These are phyloP conservation scores for Ceratocystis diversiconidia DNA, from an alignment of 2,329 filamentous ascomycete species.

Conservation along the genomic window DNA sequence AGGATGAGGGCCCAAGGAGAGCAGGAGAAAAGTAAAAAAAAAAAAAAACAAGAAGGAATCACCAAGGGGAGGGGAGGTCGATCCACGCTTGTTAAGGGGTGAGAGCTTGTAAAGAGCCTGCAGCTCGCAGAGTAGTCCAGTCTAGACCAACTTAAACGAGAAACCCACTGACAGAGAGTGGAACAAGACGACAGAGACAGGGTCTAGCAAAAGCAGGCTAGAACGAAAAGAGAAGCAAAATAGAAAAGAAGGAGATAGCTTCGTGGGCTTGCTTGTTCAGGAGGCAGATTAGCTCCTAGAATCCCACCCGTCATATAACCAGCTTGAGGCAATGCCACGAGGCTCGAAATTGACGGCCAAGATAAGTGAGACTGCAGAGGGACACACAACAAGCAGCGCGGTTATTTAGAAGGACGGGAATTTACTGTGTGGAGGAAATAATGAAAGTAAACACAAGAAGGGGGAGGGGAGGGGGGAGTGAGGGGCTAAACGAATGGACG, in stretches of 20 bases:
- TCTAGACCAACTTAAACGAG: conserved; percentile 4
- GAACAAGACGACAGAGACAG: background rate
- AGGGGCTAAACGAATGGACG: conserved; percentile 10
- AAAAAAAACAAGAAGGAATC: background rate
- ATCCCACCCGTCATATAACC: background rate
- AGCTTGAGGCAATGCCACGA: background rate
- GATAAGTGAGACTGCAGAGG: background rate
- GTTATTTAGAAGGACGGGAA: background rate
- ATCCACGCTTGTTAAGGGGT: background rate
- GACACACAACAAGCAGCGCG: background rate
- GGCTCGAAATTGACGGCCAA: background rate
- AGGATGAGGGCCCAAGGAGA: background rate
- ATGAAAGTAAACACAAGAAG: background rate
- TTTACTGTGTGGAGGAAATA: background rate
- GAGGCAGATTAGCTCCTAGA: background rate
- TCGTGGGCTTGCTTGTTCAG: background rate
- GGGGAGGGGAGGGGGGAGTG: too few species aligned
- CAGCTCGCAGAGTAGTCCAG: background rate
- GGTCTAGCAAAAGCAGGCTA: background rate
- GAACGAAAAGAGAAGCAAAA: background rate
- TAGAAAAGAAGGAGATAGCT: background rate
- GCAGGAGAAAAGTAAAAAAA: background rate
- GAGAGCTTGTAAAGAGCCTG: background rate
- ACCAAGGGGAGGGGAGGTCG: conserved; percentile 4
- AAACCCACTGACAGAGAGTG: background rate